phyloP scores from a whole-genome alignment of 176 grass and related monocot species.

The Cenchrus purpureus region DNA sequence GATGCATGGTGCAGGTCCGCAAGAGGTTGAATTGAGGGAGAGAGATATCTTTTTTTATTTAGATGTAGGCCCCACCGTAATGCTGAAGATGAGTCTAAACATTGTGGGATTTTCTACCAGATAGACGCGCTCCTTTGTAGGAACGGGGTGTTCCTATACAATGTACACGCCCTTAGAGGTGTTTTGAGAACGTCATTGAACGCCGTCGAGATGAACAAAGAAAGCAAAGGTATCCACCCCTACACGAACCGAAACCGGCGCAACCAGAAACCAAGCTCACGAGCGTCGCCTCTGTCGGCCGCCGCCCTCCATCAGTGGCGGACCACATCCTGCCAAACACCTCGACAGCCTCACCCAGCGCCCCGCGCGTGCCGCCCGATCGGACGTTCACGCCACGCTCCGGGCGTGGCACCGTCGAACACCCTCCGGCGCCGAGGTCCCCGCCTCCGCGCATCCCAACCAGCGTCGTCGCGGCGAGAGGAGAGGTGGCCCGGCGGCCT shows the following conservation, averaged over 20 bases:
- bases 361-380: conserved; percentile 55
- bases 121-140: too few species aligned
- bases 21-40: too few species aligned
- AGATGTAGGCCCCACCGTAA: too few species aligned
- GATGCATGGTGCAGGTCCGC: too few species aligned
- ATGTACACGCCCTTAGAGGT: too few species aligned
- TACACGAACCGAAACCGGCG: conserved; percentile 17
- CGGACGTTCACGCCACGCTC: conserved; percentile 63
- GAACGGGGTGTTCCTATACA: too few species aligned
- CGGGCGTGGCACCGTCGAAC: conserved; percentile 60
- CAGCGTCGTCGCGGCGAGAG: conserved; percentile 58
- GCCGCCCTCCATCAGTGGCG: background rate
- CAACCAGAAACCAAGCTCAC: conserved; percentile 63
- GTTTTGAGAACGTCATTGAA: too few species aligned
- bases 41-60: too few species aligned
- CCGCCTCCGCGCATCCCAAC: conserved; percentile 43
- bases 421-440: conserved; percentile 29
- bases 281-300: conserved; percentile 51
- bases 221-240: background rate
- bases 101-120: too few species aligned
- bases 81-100: too few species aligned
- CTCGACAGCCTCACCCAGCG: conserved; percentile 38
- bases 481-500: conserved; percentile 27
- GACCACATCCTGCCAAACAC: conserved; percentile 53
- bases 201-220: too few species aligned